Conservation (phyloP, 2,329 filamentous ascomycete species). For the Ophiosphaerella narmari region DNA sequence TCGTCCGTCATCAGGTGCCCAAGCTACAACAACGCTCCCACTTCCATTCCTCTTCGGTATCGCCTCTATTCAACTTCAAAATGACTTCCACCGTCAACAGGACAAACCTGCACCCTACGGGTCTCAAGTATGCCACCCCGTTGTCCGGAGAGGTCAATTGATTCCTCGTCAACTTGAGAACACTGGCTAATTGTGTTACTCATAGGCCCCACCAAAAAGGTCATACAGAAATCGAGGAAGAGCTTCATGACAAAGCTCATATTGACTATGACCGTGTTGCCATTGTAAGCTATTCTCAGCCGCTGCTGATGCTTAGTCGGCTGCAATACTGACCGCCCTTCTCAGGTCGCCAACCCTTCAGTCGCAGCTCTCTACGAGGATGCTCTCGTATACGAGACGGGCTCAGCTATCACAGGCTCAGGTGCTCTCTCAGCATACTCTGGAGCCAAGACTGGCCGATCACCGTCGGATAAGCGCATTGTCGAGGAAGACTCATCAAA, state of each 20-base stretch:
- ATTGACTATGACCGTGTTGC: constrained; percentile 99
- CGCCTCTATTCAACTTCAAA: constrained; percentile 23
- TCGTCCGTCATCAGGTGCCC: constrained; percentile 61
- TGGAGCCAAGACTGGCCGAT: constrained; percentile 95
- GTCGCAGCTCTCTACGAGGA: constrained; percentile 98
- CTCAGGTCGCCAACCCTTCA: constrained; percentile 81
- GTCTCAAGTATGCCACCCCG: constrained; percentile 74
- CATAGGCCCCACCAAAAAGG: constrained; percentile 72
- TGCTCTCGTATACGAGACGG: constrained; percentile 96
- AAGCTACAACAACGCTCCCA: constrained; percentile 61
- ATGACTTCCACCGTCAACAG: constrained; percentile 74
- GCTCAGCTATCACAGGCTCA: constrained; percentile 93
- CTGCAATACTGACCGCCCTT: constrained; percentile 17
- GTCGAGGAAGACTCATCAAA: constrained; percentile 89
- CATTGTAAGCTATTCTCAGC: constrained; percentile 69
- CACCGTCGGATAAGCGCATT: constrained; percentile 95
- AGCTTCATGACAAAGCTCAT: constrained; percentile 95
- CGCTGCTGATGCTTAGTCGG: background rate
- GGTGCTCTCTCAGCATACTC: constrained; percentile 97
- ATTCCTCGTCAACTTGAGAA: background rate
- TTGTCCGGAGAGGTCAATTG: constrained; percentile 1
- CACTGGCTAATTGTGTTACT: background rate
- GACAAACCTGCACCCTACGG: constrained; percentile 86
- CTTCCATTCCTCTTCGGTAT: constrained; percentile 64
- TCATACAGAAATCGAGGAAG: constrained; percentile 97